Evolutionary conservation across 2,329 filamentous ascomycete genomes (phyloP).

Genomic region (Fusarium beomiforme): DNA sequence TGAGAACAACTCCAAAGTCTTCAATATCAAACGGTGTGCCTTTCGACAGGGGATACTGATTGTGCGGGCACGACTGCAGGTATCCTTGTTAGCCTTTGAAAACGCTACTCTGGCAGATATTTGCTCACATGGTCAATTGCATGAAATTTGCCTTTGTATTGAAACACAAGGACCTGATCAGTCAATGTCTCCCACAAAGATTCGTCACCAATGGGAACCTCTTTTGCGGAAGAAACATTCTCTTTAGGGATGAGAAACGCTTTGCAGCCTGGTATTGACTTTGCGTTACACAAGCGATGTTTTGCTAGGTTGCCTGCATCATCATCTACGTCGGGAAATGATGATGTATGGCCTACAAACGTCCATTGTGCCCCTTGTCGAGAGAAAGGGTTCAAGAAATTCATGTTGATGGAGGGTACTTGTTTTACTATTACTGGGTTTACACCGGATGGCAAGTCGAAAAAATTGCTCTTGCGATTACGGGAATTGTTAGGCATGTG

Average conservation of each 20-base stretch:
- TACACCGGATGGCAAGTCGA: not conserved
- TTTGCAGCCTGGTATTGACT: conserved; percentile 66
- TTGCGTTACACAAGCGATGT: conserved; percentile 49
- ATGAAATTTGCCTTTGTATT: conserved; percentile 70
- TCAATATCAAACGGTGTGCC: conserved; percentile 76
- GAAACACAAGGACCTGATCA: conserved; percentile 73
- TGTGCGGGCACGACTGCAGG: conserved; percentile 71
- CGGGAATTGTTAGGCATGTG: not conserved
- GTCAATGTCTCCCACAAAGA: conserved; percentile 52
- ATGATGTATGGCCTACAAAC: conserved; percentile 62
- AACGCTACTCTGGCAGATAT: rapidly evolving
- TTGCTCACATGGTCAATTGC: conserved; percentile 72
- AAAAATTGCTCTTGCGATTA: not conserved
- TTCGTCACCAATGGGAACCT: conserved; percentile 50
- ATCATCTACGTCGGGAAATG: conserved; percentile 62
- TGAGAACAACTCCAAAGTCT: conserved; percentile 73
- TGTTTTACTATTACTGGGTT: not conserved
- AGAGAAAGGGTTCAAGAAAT: conserved; percentile 28
- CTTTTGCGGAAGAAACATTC: conserved; percentile 49
- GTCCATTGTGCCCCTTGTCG: conserved; percentile 55
- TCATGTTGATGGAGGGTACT: conserved; percentile 29
- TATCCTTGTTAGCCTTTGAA: not conserved
- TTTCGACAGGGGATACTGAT: conserved; percentile 71
- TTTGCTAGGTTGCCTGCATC: conserved; percentile 53
- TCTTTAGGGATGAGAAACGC: conserved; percentile 62